Base-by-base conservation (phyloP, 1,284 basidiomycete genomes). In the Rhizopogon parksii region DNA sequence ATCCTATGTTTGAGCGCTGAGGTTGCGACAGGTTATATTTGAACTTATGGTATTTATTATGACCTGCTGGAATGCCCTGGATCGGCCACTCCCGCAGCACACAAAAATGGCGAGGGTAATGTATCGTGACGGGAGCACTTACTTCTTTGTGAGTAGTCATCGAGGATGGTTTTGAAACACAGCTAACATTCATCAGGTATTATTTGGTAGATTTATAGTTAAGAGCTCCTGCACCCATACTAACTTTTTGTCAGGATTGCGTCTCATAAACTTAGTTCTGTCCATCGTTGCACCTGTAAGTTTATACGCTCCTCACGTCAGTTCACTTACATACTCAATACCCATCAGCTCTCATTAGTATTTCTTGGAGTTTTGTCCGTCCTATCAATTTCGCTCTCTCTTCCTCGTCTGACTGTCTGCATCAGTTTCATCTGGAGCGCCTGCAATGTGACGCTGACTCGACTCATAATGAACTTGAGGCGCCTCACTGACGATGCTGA, bases 361-460 rank as follows among this genome's bases (percentile, higher is more conserved):
- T 62, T 67, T 14, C 35, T 69, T 39, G 60, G 60, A 42, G 46
- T 67, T 49, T 66, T 65, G 69, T 68, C 19, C 2, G 59, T 60
- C 11, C 46, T 40, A 37, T 36, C 38, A 19, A 15, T 7, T 19
- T 39, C 39, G 3, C 14, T 19, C 9, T 21, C 12, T 40, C 35
- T 17, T 11, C 25, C 12, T 27, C 49, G 0, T 17, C 47, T 58
- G 50, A 60, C 17, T 2, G 2, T 14, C n/a, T 11, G 12, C 15
- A 30, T 6, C 49, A 76, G 74, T 52, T 69, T 74, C 56, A 53
- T 72, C 6, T 75, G 71, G 71, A 67, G 68, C 46, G 43, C 65
- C 5, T 64, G 62, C 35, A 72, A 69, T 25, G 58, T 71, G 2
- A 70, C 70, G 12, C 59, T 71, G 14, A 61, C 69, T 3, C 65